phyloP scores from a whole-genome alignment of 129 eudicot species.

The Artemisia annua region DNA sequence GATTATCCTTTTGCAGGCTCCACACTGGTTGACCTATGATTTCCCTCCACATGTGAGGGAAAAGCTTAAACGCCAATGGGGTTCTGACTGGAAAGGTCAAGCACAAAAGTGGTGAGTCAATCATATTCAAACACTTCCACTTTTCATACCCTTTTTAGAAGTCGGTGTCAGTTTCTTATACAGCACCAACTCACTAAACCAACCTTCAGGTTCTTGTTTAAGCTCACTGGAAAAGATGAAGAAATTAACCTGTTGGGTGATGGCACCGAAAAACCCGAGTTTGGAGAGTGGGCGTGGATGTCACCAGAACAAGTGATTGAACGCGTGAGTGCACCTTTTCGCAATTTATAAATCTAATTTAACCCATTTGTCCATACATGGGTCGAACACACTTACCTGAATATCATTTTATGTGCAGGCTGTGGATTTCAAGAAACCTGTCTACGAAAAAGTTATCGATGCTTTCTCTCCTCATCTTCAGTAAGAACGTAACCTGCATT shows the following conservation, averaged over 20 bases:
- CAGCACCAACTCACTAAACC: not conserved
- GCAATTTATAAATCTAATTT: too few species aligned
- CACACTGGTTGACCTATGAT: constrained; percentile 90
- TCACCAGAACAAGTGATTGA: constrained; percentile 80
- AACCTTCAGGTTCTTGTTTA: constrained; percentile 70
- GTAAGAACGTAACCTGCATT: constrained; percentile 28
- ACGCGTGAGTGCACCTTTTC: constrained; percentile 47
- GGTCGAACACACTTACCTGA: not conserved
- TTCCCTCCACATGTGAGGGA: constrained; percentile 90
- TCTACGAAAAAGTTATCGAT: constrained; percentile 70
- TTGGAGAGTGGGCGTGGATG: constrained; percentile 96
- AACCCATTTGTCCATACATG: not conserved
- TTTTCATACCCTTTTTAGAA: not conserved
- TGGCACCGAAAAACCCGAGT: constrained; percentile 93
- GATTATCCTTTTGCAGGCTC: constrained; percentile 51
- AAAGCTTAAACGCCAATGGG: constrained; percentile 80
- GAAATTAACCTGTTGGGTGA: constrained; percentile 91
- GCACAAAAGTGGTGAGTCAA: constrained; percentile 89
- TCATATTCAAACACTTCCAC: constrained; percentile 4
- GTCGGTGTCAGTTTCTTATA: not conserved
- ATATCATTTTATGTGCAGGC: constrained; percentile 53
- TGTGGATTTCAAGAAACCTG: constrained; percentile 90
- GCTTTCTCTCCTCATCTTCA: constrained; percentile 73
- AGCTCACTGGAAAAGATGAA: constrained; percentile 81
- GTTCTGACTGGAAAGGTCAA: constrained; percentile 97